Evolutionary conservation across 495 filamentous ascomycete genomes (phyloP).

Genomic region (Poronia punctata): DNA sequence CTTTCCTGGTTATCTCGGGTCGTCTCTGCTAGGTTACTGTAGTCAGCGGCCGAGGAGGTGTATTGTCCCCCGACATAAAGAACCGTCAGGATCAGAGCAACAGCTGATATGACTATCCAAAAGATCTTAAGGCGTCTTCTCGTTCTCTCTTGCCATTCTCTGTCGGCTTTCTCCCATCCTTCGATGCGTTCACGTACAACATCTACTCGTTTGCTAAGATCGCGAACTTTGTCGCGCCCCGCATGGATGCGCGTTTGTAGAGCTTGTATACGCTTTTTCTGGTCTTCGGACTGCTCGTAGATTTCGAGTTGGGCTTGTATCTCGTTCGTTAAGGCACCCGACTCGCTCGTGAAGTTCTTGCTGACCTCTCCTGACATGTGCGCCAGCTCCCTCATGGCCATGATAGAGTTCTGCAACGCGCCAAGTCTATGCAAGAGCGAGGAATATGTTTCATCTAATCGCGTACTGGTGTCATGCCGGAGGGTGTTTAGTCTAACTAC

Average conservation of each 20-base stretch:
- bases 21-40: conserved; percentile 2
- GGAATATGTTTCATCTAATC: conserved; percentile 83
- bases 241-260: conserved; percentile 59
- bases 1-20: conserved; percentile 3
- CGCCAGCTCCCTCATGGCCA: conserved; percentile 63
- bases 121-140: conserved; percentile 54
- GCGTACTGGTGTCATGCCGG: conserved; percentile 54
- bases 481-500: conserved; percentile 37
- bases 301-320: conserved; percentile 57
- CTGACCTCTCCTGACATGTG: conserved; percentile 54
- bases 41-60: conserved; percentile 15
- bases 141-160: conserved; percentile 64
- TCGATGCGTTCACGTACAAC: conserved; percentile 58
- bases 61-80: conserved; percentile 36
- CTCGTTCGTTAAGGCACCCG: conserved; percentile 53
- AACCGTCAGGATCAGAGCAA: conserved; percentile 40
- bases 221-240: conserved; percentile 56
- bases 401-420: conserved; percentile 59
- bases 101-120: conserved; percentile 47
- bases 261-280: conserved; percentile 57
- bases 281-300: conserved; percentile 62
- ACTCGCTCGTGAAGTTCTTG: conserved; percentile 54
- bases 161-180: conserved; percentile 63
- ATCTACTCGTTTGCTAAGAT: conserved; percentile 60
- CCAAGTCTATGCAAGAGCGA: conserved; percentile 71